Base-by-base conservation (phyloP, 306 rosid genomes). In the Ziziphus jujuba region DNA sequence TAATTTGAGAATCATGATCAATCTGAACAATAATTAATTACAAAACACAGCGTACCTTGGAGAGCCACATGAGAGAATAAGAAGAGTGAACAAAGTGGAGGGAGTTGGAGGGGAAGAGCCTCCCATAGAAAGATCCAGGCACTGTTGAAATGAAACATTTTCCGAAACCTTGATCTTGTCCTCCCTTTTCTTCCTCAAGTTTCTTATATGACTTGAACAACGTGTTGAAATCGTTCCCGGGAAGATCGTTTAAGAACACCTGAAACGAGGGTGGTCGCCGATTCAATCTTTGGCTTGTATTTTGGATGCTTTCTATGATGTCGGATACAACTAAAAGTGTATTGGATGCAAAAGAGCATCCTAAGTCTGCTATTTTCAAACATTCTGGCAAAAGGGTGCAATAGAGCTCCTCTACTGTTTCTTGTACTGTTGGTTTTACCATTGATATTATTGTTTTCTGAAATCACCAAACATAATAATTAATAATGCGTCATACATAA, bases 51-150 rank as follows among this genome's bases (percentile, higher is more conserved):
- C n/a, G n/a, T n/a, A n/a, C 90, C 78, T 81, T 50, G 0, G 91
- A 88, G 2, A 79, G 77, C 91, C 87, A 85, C 11, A 66, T 81
- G 0, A 81, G 24, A 50, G 78, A 44, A 20, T 70, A 79, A 2
- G 78, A 72, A 0, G 87, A 85, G 60, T 88, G 82, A 22, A 81
- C 59, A 25, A 85, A 64, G 34, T 83, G 72, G 0, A 83, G 55
- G 43, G 69, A 79, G 6, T 57, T 43, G 7, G 31, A 17, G 0
- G 90, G 88, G 9, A 87, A 87, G 5, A 87, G 82, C 57, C 88
- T 80, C 0, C 77, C 84, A 13, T 85, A 72, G 56, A 88, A 88
- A 15, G 52, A 77, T 3, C 84, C 95, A 0, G 87, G 95, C 16
- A 73, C 49, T 48, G 74, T 89, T n/a, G 57, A 34, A 10, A 83